These are phyloP conservation scores for Ananas comosus DNA, from an alignment of 176 grass and related monocot genomes.

Conservation along the genomic window DNA sequence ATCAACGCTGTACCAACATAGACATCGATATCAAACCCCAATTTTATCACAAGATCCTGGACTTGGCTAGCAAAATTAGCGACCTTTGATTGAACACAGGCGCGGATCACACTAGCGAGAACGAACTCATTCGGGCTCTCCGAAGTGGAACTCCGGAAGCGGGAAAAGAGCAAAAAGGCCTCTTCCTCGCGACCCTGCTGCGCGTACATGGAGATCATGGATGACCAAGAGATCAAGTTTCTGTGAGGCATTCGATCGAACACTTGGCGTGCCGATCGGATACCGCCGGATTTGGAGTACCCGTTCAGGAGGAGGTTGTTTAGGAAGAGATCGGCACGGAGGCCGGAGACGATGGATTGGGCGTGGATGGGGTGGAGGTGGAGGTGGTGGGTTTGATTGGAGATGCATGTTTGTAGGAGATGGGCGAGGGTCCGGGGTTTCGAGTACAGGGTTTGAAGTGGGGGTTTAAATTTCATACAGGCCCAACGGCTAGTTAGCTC, in stretches of 20 bases:
- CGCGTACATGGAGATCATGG: slow-evolving; percentile 59
- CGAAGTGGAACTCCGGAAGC: slow-evolving; percentile 10
- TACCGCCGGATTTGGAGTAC: slow-evolving; percentile 36
- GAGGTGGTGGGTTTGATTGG: slow-evolving; percentile 26
- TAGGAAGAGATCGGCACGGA: slow-evolving; percentile 16
- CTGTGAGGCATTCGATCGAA: slow-evolving; percentile 47
- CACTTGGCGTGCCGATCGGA: slow-evolving; percentile 25
- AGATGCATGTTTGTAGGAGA: slow-evolving; percentile 44
- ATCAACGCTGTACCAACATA: slow-evolving; percentile 48
- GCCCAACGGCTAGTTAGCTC: background rate
- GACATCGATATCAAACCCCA: slow-evolving; percentile 28
- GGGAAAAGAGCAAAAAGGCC: slow-evolving; percentile 29
- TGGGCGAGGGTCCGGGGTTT: slow-evolving; percentile 16
- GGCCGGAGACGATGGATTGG: slow-evolving; percentile 5
- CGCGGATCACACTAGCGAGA: slow-evolving; percentile 49
- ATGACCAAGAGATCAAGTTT: slow-evolving; percentile 65
- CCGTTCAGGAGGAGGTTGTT: slow-evolving; percentile 47
- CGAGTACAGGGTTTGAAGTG: background rate
- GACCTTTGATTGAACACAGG: slow-evolving; percentile 33
- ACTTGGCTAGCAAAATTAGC: slow-evolving; percentile 33
- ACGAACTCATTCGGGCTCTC: slow-evolving; percentile 51
- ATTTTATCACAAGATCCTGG: slow-evolving; percentile 32
- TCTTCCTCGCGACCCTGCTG: slow-evolving; percentile 22
- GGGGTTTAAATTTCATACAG: slow-evolving; percentile 1
- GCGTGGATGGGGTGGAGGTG: slow-evolving; percentile 38